Base-by-base conservation (phyloP, 768 basidiomycete genomes). In the Gymnopilus dilepis region DNA sequence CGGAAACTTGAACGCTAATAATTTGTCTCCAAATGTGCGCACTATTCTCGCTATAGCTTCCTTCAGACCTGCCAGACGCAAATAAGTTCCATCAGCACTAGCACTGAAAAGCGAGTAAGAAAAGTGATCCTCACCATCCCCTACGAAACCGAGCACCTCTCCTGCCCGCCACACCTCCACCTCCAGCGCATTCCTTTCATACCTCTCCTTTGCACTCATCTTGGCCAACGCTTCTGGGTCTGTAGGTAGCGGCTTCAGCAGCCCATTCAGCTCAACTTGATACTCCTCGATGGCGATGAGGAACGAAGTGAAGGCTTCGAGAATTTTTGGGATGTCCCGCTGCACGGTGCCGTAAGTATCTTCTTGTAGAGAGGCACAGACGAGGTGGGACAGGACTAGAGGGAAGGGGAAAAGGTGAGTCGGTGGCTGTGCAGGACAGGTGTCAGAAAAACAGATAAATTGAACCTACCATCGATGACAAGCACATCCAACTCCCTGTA, bases 311-410 rank as follows among this genome's bases (percentile, higher is more conserved):
- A 95, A 77, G 0, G 90, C 89, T 72, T 96, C 94, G 2, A 96
- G 72, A 28, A 94, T 86, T 61, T 85, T 87, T 0, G 93, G 90
- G 19, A 94, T 91, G 69, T 95, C 94, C 11, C 90, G 81, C 71
- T 95, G 94, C 12, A 94, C 91, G 33, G 88, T 84, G 21, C 94
- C 94, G 69, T 89, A 94, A 19, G 82, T 81, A 75, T 96, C 94
- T 72, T 95, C 94, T 0, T 80, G 78, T 13, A 95, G 76, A 4
- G 94, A 95, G 0, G 88, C 85, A 60, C 87, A 89, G 6, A 84
- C 80, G 7, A 95, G 77, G 51, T 83, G 81, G 1, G 89, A 84
- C 3, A 95, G 78, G 5, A 86, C 92, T 93, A 65, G 15, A 37
- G 41, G 56, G 28, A 8, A 24, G 61, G 30, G 15, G 28, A 55